Conservation (phyloP, 257 asterid genomes). For the Petunia secreta region DNA sequence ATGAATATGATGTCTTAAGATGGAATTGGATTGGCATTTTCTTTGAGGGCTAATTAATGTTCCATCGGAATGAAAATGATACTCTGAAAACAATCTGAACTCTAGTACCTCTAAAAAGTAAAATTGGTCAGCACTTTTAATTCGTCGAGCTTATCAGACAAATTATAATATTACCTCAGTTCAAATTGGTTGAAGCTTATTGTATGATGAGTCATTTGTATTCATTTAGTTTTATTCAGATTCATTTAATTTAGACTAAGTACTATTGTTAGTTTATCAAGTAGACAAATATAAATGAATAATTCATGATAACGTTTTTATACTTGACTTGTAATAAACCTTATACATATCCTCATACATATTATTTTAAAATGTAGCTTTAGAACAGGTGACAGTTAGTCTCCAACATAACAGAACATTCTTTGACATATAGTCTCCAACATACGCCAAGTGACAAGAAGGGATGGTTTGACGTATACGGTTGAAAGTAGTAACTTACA, state of each 20-base stretch:
- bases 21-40: background rate
- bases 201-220: background rate
- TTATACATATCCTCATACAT: background rate
- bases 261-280: background rate
- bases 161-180: too few relatives aligned
- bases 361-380: background rate
- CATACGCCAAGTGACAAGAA: background rate
- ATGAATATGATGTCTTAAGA: too few relatives aligned
- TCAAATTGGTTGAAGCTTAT: background rate
- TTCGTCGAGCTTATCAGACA: too few relatives aligned
- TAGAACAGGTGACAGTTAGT: conserved; percentile 1
- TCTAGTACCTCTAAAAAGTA: background rate
- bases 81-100: background rate
- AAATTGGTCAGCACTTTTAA: too few relatives aligned
- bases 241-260: background rate
- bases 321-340: conserved; percentile 8
- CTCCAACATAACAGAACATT: conserved; percentile 17
- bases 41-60: background rate
- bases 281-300: background rate
- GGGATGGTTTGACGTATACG: conserved; percentile 10
- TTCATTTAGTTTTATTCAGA: background rate
- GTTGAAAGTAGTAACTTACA: background rate
- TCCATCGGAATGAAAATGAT: background rate
- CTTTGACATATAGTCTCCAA: background rate
- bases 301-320: background rate